phyloP scores from a whole-genome alignment of 495 filamentous ascomycete species.

The Cladorrhinum samala region DNA sequence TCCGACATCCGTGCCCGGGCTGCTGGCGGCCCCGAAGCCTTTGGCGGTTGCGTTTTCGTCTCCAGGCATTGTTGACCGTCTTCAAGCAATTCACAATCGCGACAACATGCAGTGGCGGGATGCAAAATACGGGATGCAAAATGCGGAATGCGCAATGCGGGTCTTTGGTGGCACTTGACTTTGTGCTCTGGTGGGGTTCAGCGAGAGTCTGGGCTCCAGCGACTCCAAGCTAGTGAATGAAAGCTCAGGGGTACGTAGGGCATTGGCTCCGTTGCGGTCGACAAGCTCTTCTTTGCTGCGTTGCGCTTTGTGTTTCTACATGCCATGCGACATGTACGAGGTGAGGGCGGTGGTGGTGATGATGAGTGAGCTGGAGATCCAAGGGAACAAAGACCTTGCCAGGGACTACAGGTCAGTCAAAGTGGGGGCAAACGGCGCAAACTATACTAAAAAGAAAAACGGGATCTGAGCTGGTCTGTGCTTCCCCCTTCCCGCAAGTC shows the following conservation, averaged over 20 bases:
- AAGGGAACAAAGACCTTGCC: neutral
- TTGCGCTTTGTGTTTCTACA: neutral
- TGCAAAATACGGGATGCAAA: neutral
- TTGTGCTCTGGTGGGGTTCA: neutral
- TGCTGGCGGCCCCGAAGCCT: conserved; percentile 7
- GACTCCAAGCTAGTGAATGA: too few species aligned
- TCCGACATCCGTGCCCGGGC: conserved; percentile 12
- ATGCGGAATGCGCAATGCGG: too few species aligned
- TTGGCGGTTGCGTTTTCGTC: conserved; percentile 9
- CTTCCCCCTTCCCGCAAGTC: neutral
- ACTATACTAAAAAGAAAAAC: too few species aligned
- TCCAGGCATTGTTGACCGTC: conserved; percentile 7
- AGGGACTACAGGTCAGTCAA: too few species aligned
- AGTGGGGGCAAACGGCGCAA: too few species aligned
- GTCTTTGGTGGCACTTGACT: too few species aligned
- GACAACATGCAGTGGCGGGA: neutral
- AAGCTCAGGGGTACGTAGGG: too few species aligned
- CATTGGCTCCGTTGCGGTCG: neutral
- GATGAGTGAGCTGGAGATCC: too few species aligned
- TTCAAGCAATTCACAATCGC: neutral
- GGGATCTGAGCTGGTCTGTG: neutral
- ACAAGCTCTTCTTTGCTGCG: neutral
- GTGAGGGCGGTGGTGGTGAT: too few species aligned
- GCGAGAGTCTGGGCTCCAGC: neutral
- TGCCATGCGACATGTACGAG: neutral